A percentile compares a stretch with the other conserved stretches of the same genome.
Conservation (phyloP, 2,329 filamentous ascomycete genomes). For the Daldinia sp. region DNA sequence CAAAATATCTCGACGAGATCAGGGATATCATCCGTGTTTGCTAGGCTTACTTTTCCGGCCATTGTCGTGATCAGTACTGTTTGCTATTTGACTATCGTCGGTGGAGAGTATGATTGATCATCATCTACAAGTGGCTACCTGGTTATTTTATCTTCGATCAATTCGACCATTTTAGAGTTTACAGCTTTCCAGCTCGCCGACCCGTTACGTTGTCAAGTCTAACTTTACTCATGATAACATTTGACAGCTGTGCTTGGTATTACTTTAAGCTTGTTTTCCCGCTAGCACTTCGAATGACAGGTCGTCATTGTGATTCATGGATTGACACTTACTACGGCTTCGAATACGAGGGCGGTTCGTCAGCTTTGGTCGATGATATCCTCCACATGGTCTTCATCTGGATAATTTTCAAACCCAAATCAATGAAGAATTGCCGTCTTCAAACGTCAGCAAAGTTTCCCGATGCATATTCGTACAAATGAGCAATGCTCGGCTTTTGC, state of each 20-base stretch:
- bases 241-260: slow-evolving; percentile 23
- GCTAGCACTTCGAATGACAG: slow-evolving; percentile 17
- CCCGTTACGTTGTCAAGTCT: slow-evolving; percentile 29
- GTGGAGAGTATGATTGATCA: neutral
- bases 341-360: slow-evolving; percentile 15
- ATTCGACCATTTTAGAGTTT: slow-evolving; percentile 13
- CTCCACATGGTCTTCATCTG: slow-evolving; percentile 12
- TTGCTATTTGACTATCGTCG: neutral
- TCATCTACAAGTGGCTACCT: neutral
- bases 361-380: slow-evolving; percentile 6
- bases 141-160: slow-evolving; percentile 14
- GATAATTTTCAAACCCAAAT: neutral
- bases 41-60: slow-evolving; percentile 36
- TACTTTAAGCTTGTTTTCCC: slow-evolving; percentile 23
- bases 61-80: slow-evolving; percentile 4
- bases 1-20: slow-evolving; percentile 39
- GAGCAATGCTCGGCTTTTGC: neutral
- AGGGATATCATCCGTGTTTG: slow-evolving; percentile 38
- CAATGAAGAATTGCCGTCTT: neutral
- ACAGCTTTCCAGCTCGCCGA: slow-evolving; percentile 7
- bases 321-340: neutral
- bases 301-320: slow-evolving; percentile 30
- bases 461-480: neutral
- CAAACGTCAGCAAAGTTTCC: neutral
- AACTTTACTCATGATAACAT: slow-evolving; percentile 19